phyloP scores from a whole-genome alignment of 371 early-diverging fungal species.

The Mucor sp. region DNA sequence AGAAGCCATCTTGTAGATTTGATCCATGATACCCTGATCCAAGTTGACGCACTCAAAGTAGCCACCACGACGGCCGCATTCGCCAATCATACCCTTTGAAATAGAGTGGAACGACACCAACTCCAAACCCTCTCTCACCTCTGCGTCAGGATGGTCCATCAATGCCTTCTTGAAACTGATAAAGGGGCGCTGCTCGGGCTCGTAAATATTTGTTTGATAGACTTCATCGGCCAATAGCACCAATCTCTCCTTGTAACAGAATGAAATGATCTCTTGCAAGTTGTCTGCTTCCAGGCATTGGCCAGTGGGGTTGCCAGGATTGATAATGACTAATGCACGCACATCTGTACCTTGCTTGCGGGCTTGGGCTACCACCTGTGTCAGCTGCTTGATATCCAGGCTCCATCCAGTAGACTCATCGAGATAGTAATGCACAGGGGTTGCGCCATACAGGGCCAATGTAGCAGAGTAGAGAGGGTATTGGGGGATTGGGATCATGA shows the following conservation, averaged over 20 bases:
- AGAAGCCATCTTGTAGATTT: slow-evolving; percentile 93
- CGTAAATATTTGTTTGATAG: slow-evolving; percentile 94
- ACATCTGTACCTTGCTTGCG: slow-evolving; percentile 76
- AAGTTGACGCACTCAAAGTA: slow-evolving; percentile 94
- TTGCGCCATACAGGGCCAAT: slow-evolving; percentile 74
- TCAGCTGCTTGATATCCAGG: slow-evolving; percentile 65
- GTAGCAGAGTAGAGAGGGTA: slow-evolving; percentile 96
- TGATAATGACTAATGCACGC: slow-evolving; percentile 91
- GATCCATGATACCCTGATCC: slow-evolving; percentile 70
- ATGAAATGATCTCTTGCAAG: slow-evolving; percentile 80
- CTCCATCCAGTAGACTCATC: slow-evolving; percentile 86
- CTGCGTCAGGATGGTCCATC: slow-evolving; percentile 43
- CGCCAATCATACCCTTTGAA: slow-evolving; percentile 98
- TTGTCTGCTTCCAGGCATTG: slow-evolving; percentile 76
- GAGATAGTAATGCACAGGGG: slow-evolving; percentile 85
- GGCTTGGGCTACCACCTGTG: slow-evolving; percentile 56
- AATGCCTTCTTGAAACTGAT: slow-evolving; percentile 92
- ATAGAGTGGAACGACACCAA: slow-evolving; percentile 94
- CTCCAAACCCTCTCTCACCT: slow-evolving; percentile 54
- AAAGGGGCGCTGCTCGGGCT: slow-evolving; percentile 78
- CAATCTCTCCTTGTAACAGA: slow-evolving; percentile 76
- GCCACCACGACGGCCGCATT: slow-evolving; percentile 98
- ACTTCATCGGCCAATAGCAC: slow-evolving; percentile 94
- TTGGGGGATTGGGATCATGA: slow-evolving; percentile 98
- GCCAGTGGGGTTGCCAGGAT: slow-evolving; percentile 97